Evolutionary conservation across 2,329 filamentous ascomycete species (phyloP), one percentile per base, ranked within the genome.

Genomic region (Calcarisporium arbuscula): DNA sequence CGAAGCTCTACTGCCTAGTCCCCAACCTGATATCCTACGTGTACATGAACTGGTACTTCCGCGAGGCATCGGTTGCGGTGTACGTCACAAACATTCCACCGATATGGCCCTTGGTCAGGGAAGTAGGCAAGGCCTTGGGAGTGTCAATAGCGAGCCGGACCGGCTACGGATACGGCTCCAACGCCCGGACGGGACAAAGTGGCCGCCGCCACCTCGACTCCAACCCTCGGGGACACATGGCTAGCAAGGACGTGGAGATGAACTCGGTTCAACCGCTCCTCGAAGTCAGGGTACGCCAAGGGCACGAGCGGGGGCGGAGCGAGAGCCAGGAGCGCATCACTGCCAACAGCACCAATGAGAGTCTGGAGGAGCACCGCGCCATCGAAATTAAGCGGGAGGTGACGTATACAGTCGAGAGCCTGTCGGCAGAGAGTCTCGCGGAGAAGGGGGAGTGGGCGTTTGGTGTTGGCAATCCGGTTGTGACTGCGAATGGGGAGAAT

Each of bases 81-180:
- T 66, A 67, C 40, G 68, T 74, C 11, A 61, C 68, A 40, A 75
- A 74, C 44, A 52, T 74, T 5, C 71, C 70, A 1, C 57, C 67
- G 30, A 64, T 72, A 35, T 76, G 70, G 69, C 62, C 68, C 2
- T 57, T 75, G 11, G 48, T 74, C 28, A 61, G 65, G 19, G 59
- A 65, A 16, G 20, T 36, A 18, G 17, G 19, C 9, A 36, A 21
- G 12, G 15, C 20, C 17, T 10, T 35, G 32, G 32, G 26, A 28
- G 22, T 35, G 25, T 28, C 25, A 21, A 17, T 19, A n/a, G 22
- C 32, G 18, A 22, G 17, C 16, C 23, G 14, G 20, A 28, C 23
- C 25, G 19, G 18, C 4, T 9, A 18, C n/a, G 12, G 19, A 18
- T 8, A 18, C 18, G 16, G 6, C n/a, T 8, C 28, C 16, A 5